phyloP scores from a whole-genome alignment of 1,284 basidiomycete genomes.

The Ustilago curta region DNA sequence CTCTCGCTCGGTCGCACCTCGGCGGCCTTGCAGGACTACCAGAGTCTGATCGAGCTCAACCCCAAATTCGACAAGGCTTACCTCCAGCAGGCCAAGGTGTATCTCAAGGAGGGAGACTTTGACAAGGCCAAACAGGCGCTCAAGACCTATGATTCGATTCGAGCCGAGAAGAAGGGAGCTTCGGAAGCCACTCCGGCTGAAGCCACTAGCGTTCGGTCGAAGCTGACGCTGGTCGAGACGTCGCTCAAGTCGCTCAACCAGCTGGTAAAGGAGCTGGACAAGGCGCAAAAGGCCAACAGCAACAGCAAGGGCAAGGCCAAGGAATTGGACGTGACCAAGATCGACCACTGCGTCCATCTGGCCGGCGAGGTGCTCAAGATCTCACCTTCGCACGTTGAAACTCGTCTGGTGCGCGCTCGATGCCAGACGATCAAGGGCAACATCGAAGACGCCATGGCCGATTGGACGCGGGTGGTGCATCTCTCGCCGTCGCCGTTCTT shows the following conservation, averaged over 20 bases:
- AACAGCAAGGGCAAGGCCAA: slow-evolving; percentile 46
- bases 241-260: slow-evolving; percentile 50
- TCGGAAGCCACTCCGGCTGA: slow-evolving; percentile 14
- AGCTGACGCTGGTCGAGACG: slow-evolving; percentile 36
- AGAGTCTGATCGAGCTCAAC: slow-evolving; percentile 57
- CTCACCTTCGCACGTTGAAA: slow-evolving; percentile 60
- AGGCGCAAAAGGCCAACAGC: slow-evolving; percentile 25
- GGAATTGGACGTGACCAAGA: slow-evolving; percentile 33
- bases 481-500: slow-evolving; percentile 60
- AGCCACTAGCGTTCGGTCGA: slow-evolving; percentile 31
- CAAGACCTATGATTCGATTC: slow-evolving; percentile 30
- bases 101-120: slow-evolving; percentile 63
- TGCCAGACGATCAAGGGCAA: slow-evolving; percentile 59
- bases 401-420: slow-evolving; percentile 56
- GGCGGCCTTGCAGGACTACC: slow-evolving; percentile 61
- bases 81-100: slow-evolving; percentile 62
- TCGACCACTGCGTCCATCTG: slow-evolving; percentile 58
- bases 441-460: slow-evolving; percentile 60
- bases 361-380: slow-evolving; percentile 59
- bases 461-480: slow-evolving; percentile 63
- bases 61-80: slow-evolving; percentile 65
- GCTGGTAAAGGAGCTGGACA: slow-evolving; percentile 53
- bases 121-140: slow-evolving; percentile 51
- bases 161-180: slow-evolving; percentile 37
- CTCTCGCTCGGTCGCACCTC: slow-evolving; percentile 65